phyloP scores from a whole-genome alignment of 257 asterid genomes.

The Mitragyna speciosa region DNA sequence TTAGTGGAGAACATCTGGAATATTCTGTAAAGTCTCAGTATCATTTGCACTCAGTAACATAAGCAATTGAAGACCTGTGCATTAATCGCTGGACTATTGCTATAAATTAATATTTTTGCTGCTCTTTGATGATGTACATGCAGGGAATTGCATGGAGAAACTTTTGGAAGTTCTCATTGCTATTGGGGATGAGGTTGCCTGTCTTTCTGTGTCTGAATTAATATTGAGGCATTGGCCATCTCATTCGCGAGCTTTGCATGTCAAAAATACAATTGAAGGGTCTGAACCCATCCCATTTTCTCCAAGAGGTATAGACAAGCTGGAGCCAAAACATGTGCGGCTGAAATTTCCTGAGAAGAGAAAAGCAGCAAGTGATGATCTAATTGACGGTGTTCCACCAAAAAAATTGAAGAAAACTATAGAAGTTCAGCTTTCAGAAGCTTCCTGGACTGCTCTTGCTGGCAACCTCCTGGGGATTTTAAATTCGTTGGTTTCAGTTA shows the following conservation, averaged over 20 bases:
- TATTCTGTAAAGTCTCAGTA: slow-evolving; percentile 12
- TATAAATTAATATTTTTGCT: slow-evolving; percentile 1
- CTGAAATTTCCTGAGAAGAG: slow-evolving; percentile 81
- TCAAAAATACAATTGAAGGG: slow-evolving; percentile 76
- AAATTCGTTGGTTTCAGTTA: slow-evolving; percentile 32
- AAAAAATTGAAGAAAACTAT: slow-evolving; percentile 63
- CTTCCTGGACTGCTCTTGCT: slow-evolving; percentile 80
- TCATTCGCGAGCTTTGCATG: slow-evolving; percentile 96
- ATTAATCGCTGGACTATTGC: background rate
- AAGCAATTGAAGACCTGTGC: background rate
- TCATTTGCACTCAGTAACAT: slow-evolving; percentile 13
- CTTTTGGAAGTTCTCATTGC: slow-evolving; percentile 97
- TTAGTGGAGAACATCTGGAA: slow-evolving; percentile 2
- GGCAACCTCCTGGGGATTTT: slow-evolving; percentile 58
- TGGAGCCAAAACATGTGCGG: slow-evolving; percentile 78
- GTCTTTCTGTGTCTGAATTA: slow-evolving; percentile 81
- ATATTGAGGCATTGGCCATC: slow-evolving; percentile 95
- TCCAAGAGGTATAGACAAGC: slow-evolving; percentile 91
- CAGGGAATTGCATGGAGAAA: slow-evolving; percentile 99
- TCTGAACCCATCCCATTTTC: slow-evolving; percentile 71
- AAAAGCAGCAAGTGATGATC: slow-evolving; percentile 55
- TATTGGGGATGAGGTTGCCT: slow-evolving; percentile 96
- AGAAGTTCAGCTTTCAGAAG: slow-evolving; percentile 69
- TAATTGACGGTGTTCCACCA: slow-evolving; percentile 34
- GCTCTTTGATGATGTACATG: slow-evolving; percentile 17